Evolutionary conservation across 2,329 filamentous ascomycete species (phyloP), one percentile per base, ranked within the genome.

Genomic region (Ophiocordyceps camponoti-saundersi): DNA sequence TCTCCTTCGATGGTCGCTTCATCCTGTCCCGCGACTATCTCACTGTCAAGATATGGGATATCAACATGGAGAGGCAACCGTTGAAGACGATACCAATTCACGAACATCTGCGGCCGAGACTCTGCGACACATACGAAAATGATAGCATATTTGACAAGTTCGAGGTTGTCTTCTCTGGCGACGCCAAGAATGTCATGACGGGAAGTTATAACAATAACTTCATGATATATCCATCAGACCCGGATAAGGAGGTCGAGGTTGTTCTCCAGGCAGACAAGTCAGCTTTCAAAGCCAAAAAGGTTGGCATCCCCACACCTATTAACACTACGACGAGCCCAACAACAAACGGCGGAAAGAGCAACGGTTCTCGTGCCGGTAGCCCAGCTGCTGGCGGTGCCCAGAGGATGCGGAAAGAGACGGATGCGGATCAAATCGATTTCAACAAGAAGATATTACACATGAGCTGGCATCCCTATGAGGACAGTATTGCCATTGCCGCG

Each of bases 181-280:
- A 96, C 64, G 87, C 88, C 39, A 93, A 95, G 74, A 96, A 98
- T 57, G 92, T 96, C 54, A 98, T 98, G 92, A 98, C 92, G 6
- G 92, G 92, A 56, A 95, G 88, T 62, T 98, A 98, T 73, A 98
- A 98, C 75, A 98, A 98, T 71, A 98, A 98, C 70, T 96, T 98
- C 73, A 98, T 98, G 92, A 98, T 98, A 60, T 98, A 96, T 64
- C 92, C 92, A 5, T 92, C 89, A 23, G 90, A 96, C 58, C 85
- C 89, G 7, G 86, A 90, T 54, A 93, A 93, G 68, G 92, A 98
- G 62, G 90, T 90, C 3, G 92, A 98, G 65, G 89, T 98, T 44
- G 92, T 98, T 44, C 71, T 98, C 48, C 92, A 98, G 65, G 92
- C 92, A 39, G 92, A 98, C 64, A 98, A 98, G 71, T 95, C 88